Percentiles rank a stretch among this genome's conserved stretches.
Evolutionary conservation across 768 basidiomycete genomes (phyloP).

Genomic region (Guyanaporus albipodus): DNA sequence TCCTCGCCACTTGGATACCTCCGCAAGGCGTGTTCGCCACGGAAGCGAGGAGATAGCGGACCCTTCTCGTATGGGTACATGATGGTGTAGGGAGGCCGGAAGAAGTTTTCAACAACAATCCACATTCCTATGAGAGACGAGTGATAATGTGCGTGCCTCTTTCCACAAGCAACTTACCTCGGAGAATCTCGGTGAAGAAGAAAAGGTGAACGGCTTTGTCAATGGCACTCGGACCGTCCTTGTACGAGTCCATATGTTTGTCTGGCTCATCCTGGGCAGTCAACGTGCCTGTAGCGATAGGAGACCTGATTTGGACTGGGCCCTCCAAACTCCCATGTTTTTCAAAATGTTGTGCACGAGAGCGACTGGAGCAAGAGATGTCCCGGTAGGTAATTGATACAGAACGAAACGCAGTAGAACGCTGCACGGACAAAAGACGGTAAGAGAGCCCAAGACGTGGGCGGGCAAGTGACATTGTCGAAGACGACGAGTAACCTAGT

Average conservation of each 20-base stretch:
- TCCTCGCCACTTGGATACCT: conserved; percentile 98
- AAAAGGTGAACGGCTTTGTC: conserved; percentile 96
- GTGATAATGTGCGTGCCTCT: not conserved
- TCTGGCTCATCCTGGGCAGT: conserved; percentile 42
- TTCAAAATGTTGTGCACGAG: conserved; percentile 19
- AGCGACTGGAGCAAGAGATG: conserved; percentile 23
- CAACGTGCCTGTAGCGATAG: conserved; percentile 30
- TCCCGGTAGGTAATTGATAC: conserved; percentile 44
- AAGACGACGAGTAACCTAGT: conserved; percentile 9
- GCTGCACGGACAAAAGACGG: conserved; percentile 32
- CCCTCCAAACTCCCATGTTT: conserved; percentile 19
- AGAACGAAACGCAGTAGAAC: conserved; percentile 31
- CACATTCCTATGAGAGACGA: conserved; percentile 75
- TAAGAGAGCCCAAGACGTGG: conserved; percentile 49
- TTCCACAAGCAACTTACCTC: conserved; percentile 57
- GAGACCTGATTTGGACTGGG: conserved; percentile 30
- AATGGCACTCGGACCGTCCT: conserved; percentile 79
- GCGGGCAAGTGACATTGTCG: conserved; percentile 55
- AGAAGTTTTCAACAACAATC: conserved; percentile 90
- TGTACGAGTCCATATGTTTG: conserved; percentile 63
- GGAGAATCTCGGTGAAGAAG: conserved; percentile 97
- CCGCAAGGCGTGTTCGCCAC: conserved; percentile 95
- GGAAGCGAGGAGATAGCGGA: conserved; percentile 94
- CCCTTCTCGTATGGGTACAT: conserved; percentile 99
- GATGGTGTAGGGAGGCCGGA: conserved; percentile 96